Evolutionary conservation across 2,329 filamentous ascomycete species (phyloP).

Genomic region (Fusarium paranaense): DNA sequence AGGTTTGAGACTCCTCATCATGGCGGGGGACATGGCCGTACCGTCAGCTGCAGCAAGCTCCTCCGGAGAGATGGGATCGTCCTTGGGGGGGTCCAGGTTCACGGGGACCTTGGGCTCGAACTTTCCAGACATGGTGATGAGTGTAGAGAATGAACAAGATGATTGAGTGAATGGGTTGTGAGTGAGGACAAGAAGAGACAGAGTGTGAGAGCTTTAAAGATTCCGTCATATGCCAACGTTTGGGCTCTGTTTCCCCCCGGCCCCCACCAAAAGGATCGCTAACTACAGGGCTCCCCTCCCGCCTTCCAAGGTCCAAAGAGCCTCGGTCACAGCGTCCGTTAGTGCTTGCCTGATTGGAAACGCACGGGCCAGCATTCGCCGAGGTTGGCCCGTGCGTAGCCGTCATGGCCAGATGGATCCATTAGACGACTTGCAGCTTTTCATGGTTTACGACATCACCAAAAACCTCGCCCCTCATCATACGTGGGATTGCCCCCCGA

Average conservation of each 20-base stretch:
- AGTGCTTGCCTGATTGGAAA: conserved; percentile 20
- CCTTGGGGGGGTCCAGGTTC: conserved; percentile 83
- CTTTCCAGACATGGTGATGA: conserved; percentile 65
- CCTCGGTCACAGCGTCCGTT: conserved; percentile 18
- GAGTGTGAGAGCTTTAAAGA: conserved; percentile 15
- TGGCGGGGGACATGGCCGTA: conserved; percentile 57
- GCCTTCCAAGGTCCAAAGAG: not conserved
- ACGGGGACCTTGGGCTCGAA: conserved; percentile 86
- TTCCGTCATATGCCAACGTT: conserved; percentile 37
- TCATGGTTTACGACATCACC: conserved; percentile 18
- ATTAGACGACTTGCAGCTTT: conserved; percentile 23
- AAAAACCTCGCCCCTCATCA: not conserved
- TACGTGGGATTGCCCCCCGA: not conserved
- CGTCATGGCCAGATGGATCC: conserved; percentile 23
- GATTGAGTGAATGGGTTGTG: not conserved
- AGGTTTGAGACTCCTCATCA: not conserved
- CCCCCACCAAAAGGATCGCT: not conserved
- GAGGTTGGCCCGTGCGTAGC: conserved; percentile 36
- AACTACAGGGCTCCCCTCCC: not conserved
- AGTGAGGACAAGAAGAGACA: conserved; percentile 1
- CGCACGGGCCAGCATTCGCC: conserved; percentile 35
- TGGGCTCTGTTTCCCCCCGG: not conserved
- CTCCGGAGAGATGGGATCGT: conserved; percentile 85
- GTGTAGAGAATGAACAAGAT: not conserved
- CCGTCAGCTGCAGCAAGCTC: conserved; percentile 86